Percentiles rank a stretch among this genome's conserved stretches.
Evolutionary conservation across 768 basidiomycete species (phyloP).

Genomic region (Suillus weaverae): DNA sequence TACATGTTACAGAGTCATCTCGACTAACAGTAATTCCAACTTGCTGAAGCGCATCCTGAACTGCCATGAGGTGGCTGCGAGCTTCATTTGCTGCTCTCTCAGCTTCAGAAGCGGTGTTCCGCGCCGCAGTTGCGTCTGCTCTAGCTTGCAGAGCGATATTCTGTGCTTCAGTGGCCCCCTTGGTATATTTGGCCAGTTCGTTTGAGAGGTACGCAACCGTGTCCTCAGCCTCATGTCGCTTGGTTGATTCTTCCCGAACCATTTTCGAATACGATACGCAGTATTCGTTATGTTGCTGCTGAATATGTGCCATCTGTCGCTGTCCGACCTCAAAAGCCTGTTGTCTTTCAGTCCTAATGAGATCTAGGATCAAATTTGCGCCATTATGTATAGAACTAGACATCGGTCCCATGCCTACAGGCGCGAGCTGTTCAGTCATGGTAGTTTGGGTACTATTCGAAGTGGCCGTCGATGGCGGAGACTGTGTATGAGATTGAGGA

Average conservation of each 20-base stretch:
- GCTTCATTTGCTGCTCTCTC: not conserved
- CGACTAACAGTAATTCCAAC: slow-evolving; percentile 3
- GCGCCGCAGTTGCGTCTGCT: not conserved
- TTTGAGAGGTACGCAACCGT: not conserved
- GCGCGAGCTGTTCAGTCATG: not conserved
- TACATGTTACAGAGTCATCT: not conserved
- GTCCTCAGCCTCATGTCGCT: slow-evolving; percentile 4
- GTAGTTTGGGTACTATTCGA: not conserved
- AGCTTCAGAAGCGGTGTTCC: slow-evolving; percentile 3
- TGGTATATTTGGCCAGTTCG: not conserved
- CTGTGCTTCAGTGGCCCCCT: not conserved
- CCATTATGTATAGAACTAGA: slow-evolving; percentile 6
- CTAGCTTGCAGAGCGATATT: not conserved
- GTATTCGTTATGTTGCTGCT: slow-evolving; percentile 4
- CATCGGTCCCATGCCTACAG: not conserved
- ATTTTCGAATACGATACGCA: not conserved
- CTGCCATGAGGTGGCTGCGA: not conserved
- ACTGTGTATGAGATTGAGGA: not conserved
- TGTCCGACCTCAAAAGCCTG: not conserved
- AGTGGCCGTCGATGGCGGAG: not conserved
- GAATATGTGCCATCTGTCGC: not conserved
- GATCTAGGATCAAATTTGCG: slow-evolving; percentile 2
- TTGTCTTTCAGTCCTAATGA: slow-evolving; percentile 6
- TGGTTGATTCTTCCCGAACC: not conserved
- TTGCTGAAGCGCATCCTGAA: slow-evolving; percentile 1